Conservation (phyloP, 1,284 basidiomycete genomes). For the Pseudozyma hubeiensis region DNA sequence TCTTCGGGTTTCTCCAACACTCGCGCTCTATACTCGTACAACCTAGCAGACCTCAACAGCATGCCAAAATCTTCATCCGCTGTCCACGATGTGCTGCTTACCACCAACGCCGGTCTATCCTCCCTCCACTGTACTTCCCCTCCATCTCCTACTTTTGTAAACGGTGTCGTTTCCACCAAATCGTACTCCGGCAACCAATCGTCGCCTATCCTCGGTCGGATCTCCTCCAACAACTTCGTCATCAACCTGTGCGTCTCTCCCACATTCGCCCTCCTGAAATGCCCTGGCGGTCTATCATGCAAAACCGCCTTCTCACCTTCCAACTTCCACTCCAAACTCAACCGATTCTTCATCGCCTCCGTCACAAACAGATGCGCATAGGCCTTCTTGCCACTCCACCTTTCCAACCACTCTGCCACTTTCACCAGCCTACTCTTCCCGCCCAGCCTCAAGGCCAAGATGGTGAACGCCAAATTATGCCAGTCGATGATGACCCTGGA, state of each 20-base stretch:
- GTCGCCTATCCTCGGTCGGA: slow-evolving; percentile 27
- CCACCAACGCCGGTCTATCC: slow-evolving; percentile 81
- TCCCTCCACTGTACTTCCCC: slow-evolving; percentile 17
- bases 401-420: slow-evolving; percentile 69
- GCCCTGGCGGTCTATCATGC: slow-evolving; percentile 49
- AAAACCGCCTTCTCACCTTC: slow-evolving; percentile 73
- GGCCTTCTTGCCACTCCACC: slow-evolving; percentile 71
- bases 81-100: slow-evolving; percentile 97
- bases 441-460: slow-evolving; percentile 85
- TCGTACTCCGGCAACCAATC: slow-evolving; percentile 33
- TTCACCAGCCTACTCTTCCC: slow-evolving; percentile 77
- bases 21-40: slow-evolving; percentile 76
- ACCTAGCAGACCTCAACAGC: slow-evolving; percentile 70
- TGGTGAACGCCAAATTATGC: slow-evolving; percentile 97
- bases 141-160: slow-evolving; percentile 17
- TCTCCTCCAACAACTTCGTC: slow-evolving; percentile 19
- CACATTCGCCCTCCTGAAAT: slow-evolving; percentile 19
- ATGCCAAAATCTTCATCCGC: slow-evolving; percentile 94
- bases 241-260: slow-evolving; percentile 47
- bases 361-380: slow-evolving; percentile 96
- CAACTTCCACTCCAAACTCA: slow-evolving; percentile 79
- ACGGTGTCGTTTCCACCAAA: slow-evolving; percentile 35
- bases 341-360: slow-evolving; percentile 80
- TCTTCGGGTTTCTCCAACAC: slow-evolving; percentile 8
- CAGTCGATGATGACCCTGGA: slow-evolving; percentile 95